Base-by-base conservation (phyloP, 495 filamentous ascomycete species). In the Trichoderma reesei region DNA sequence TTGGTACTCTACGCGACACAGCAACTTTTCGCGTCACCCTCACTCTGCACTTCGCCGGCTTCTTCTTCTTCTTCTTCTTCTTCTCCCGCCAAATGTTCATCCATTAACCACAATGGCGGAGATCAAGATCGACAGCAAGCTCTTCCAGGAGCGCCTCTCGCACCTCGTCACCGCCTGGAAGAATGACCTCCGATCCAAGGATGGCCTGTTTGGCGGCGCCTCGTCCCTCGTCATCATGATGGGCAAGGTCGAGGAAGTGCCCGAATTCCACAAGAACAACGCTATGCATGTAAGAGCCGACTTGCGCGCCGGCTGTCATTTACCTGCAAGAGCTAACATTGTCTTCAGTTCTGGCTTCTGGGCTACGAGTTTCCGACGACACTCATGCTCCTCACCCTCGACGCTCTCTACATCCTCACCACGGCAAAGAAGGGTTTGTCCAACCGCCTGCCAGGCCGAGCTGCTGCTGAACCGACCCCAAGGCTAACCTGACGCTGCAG, bases 311-410 rank as follows among this genome's bases (percentile, higher is more conserved):
- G 5, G 16, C 34, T 11, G 18, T 26, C 33, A 56, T 56, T 9
- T 5, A 14, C 13, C 51, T 8, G n/a, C 20, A 18, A 31, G 39
- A 37, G 8, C 36, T 36, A 26, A 63, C 56, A 20, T 34, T 54
- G 36, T 65, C 4, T 66, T 46, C 77, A 98, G 91, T 96, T 97
- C 78, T 99, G 94, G 94, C 82, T 99, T 60, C 83, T 99, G 65
- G 94, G 94, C 67, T 99, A 98, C 80, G 94, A 99, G 72, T 99
- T 99, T 70, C 94, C 94, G 51, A 91, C 94, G 14, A 98, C 94
- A 0, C 81, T 98, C 46, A 88, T 99, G 75, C 81, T 99, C 54
- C 82, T 98, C 69, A 97, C 95, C 10, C 83, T 85, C 61, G 95
- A 98, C 63, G 82, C 84, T 62, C 78, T 98, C 66, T 93, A 91